phyloP scores from a whole-genome alignment of 2,329 filamentous ascomycete genomes.

The Neodidymelliopsis sp. region DNA sequence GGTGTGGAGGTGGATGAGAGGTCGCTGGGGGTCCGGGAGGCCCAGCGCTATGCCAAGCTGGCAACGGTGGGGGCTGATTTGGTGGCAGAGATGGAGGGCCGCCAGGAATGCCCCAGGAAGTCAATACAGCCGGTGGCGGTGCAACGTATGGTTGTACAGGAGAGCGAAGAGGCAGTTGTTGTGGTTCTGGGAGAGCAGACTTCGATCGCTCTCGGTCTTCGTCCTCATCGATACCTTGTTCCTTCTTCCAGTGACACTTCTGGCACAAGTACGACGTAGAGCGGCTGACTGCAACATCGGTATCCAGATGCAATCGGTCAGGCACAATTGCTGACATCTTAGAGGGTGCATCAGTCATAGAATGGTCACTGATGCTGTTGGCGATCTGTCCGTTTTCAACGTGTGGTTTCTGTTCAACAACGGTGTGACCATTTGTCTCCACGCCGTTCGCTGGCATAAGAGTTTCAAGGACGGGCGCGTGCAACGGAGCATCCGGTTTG shows the following conservation, averaged over 20 bases:
- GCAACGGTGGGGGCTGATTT: conserved; percentile 40
- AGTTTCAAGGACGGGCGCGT: conserved; percentile 27
- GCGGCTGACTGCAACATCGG: conserved; percentile 23
- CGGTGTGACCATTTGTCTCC: conserved; percentile 21
- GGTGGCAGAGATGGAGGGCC: conserved; percentile 25
- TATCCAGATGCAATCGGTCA: conserved; percentile 32
- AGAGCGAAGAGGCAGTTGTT: conserved; percentile 44
- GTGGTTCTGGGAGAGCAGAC: conserved; percentile 42
- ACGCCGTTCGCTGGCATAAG: conserved; percentile 32
- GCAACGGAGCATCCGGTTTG: conserved; percentile 10
- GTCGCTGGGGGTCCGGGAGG: conserved; percentile 34
- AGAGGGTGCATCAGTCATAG: conserved; percentile 42
- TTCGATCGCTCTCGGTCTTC: conserved; percentile 39
- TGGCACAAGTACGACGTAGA: conserved; percentile 52
- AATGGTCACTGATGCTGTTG: conserved; percentile 37
- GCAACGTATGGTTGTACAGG: conserved; percentile 38
- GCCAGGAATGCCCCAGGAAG: conserved; percentile 33
- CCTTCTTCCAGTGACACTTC: conserved; percentile 58
- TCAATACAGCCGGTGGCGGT: conserved; percentile 29
- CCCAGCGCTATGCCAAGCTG: conserved; percentile 41
- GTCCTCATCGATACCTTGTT: conserved; percentile 45
- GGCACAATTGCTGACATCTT: conserved; percentile 23
- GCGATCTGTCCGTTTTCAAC: conserved; percentile 26
- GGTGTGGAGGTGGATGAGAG: conserved; percentile 33
- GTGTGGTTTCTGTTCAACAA: conserved; percentile 23